Percentiles rank a stretch among this genome's conserved stretches.
Evolutionary conservation across 179 eudicot genomes (phyloP).

Genomic region (Actinidia chinensis): DNA sequence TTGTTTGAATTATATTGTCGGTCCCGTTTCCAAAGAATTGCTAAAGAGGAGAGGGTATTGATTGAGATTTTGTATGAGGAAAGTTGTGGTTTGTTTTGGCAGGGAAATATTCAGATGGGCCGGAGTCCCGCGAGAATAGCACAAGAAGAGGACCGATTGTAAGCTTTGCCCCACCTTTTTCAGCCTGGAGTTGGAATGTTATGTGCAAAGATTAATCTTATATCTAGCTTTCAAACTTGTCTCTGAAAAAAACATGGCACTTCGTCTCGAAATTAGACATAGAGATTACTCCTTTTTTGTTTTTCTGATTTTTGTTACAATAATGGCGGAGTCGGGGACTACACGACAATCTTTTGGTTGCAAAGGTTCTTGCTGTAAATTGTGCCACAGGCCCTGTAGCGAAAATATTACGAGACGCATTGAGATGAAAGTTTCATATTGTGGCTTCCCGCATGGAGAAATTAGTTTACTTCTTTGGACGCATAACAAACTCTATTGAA

Average conservation of each 20-base stretch:
- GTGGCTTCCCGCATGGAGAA: not conserved
- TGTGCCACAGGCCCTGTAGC: not conserved
- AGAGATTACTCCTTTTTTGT: not conserved
- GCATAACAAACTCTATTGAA: not conserved
- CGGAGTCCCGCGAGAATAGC: conserved; percentile 93
- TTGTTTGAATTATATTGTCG: not conserved
- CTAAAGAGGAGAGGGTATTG: not conserved
- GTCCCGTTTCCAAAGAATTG: not conserved
- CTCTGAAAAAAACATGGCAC: not conserved
- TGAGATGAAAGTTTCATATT: not conserved
- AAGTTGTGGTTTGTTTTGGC: conserved; percentile 13
- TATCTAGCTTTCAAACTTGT: not conserved
- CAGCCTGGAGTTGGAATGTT: not conserved
- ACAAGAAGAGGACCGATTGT: conserved; percentile 88
- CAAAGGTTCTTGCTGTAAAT: not conserved
- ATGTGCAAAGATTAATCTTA: not conserved
- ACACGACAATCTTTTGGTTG: not conserved
- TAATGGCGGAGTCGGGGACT: not conserved
- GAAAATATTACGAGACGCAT: not conserved
- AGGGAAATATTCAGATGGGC: conserved; percentile 88
- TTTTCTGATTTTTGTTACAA: not conserved
- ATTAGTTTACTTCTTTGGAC: not conserved
- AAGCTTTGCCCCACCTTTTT: conserved; percentile 16
- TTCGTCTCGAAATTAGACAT: conserved; percentile 2
- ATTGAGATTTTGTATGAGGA: not conserved